Evolutionary conservation across 352 stramenopile species (phyloP).

Genomic region (Phytophthora aleatoria): DNA sequence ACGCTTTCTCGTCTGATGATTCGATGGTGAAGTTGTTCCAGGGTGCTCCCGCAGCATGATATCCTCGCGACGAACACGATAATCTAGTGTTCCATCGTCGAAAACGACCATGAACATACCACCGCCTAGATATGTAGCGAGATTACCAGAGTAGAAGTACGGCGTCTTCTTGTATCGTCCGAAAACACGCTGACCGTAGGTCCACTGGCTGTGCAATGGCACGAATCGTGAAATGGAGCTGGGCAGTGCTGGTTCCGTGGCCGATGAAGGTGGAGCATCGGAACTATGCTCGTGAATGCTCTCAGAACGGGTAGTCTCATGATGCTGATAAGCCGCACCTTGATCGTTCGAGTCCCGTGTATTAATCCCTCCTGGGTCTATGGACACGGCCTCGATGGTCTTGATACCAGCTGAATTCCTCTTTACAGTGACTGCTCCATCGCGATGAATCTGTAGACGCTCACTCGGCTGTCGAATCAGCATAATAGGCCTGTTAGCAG

Average conservation of each 20-base stretch:
- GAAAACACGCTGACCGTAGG: constrained; percentile 66
- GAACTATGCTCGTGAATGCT: constrained; percentile 1
- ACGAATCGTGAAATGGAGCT: constrained; percentile 42
- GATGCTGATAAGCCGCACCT: not conserved
- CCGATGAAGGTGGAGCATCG: not conserved
- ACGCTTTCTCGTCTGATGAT: constrained; percentile 11
- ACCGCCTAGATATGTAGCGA: constrained; percentile 70
- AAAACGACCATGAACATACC: constrained; percentile 83
- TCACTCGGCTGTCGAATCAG: constrained; percentile 19
- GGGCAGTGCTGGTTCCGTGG: not conserved
- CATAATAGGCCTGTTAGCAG: constrained; percentile 11
- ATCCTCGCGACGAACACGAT: constrained; percentile 69
- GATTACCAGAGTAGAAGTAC: constrained; percentile 83
- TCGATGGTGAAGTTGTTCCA: not conserved
- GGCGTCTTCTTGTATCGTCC: constrained; percentile 72
- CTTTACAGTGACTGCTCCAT: constrained; percentile 4
- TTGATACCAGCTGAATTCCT: constrained; percentile 2
- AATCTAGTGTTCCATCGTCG: constrained; percentile 76
- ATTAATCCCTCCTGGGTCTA: constrained; percentile 1
- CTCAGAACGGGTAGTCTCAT: constrained; percentile 1
- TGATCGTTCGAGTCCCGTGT: constrained; percentile 3
- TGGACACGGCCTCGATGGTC: constrained; percentile 1
- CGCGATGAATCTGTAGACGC: constrained; percentile 11
- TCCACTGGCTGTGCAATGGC: constrained; percentile 60
- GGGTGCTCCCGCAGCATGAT: constrained; percentile 50